Evolutionary conservation across 2,329 filamentous ascomycete species (phyloP).

Genomic region (Aspergillus arachidicola): DNA sequence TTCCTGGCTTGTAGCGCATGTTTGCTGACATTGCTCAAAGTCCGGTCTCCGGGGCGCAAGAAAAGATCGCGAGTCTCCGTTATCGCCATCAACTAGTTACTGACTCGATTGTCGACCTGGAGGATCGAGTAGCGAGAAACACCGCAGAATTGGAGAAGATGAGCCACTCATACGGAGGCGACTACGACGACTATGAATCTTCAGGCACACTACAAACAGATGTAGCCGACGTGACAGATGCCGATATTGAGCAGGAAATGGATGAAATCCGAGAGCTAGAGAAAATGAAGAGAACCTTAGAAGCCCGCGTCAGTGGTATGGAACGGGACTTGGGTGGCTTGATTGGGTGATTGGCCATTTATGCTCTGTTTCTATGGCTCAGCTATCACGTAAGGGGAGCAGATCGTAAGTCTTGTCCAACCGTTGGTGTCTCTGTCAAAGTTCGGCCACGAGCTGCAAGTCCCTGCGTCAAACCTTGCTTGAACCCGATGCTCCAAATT

Average conservation of each 20-base stretch:
- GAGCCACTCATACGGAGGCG: slow-evolving; percentile 61
- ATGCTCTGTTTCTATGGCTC: not conserved
- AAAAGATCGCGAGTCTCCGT: slow-evolving; percentile 73
- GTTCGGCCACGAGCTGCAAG: not conserved
- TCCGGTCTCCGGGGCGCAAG: slow-evolving; percentile 74
- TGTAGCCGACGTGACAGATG: slow-evolving; percentile 39
- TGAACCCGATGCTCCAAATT: not conserved
- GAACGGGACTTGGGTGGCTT: slow-evolving; percentile 68
- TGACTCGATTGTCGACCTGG: slow-evolving; percentile 77
- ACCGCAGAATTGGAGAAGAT: slow-evolving; percentile 71
- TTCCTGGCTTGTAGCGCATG: not conserved
- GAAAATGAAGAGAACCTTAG: slow-evolving; percentile 62
- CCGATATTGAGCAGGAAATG: slow-evolving; percentile 50
- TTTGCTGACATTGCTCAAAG: slow-evolving; percentile 38
- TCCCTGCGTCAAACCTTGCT: not conserved
- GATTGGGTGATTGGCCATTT: slow-evolving; percentile 47
- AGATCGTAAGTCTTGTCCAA: not conserved
- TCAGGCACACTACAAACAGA: slow-evolving; percentile 33
- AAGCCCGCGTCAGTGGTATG: slow-evolving; percentile 68
- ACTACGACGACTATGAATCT: slow-evolving; percentile 58
- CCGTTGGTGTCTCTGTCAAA: not conserved
- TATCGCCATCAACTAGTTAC: slow-evolving; percentile 70
- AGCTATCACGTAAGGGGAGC: not conserved
- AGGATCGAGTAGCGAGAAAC: slow-evolving; percentile 77
- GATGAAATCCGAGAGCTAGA: slow-evolving; percentile 65